Evolutionary conservation across 805 yeast genomes (phyloP).

Genomic region (Wickerhamiella bombiphila): DNA sequence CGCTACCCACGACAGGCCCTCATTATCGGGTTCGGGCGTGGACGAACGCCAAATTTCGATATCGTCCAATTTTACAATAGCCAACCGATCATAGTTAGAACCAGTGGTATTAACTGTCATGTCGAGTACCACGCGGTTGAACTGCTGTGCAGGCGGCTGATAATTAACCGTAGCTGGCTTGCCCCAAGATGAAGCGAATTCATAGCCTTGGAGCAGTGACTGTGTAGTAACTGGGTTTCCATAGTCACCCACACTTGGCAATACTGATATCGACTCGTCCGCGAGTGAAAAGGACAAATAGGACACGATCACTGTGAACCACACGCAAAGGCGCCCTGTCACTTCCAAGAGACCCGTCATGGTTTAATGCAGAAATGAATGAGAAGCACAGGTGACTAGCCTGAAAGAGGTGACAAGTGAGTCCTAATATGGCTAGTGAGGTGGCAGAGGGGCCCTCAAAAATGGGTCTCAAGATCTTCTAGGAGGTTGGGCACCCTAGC

Average conservation of each 20-base stretch:
- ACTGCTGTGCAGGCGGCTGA: slow-evolving; percentile 22
- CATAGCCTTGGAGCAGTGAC: slow-evolving; percentile 14
- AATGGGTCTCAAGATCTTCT: no score
- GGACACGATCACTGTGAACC: no score
- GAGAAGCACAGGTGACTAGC: no score
- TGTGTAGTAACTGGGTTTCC: slow-evolving; percentile 8
- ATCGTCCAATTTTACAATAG: slow-evolving; percentile 28
- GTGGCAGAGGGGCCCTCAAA: no score
- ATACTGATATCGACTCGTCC: background rate
- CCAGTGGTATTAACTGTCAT: slow-evolving; percentile 25
- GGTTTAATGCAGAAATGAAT: no score
- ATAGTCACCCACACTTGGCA: slow-evolving; percentile 3
- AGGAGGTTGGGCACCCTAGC: no score
- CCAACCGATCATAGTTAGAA: slow-evolving; percentile 27
- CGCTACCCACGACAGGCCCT: slow-evolving; percentile 34
- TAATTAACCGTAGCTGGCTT: slow-evolving; percentile 21
- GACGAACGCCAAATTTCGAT: slow-evolving; percentile 71
- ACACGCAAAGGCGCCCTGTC: no score
- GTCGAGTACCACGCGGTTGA: slow-evolving; percentile 26
- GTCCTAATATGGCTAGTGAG: no score
- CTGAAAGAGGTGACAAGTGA: no score
- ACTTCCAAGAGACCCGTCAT: no score
- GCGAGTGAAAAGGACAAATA: no score
- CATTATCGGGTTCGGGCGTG: slow-evolving; percentile 63
- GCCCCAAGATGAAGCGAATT: slow-evolving; percentile 25